These are phyloP conservation scores for Talaromyces thailandensis DNA, from an alignment of 495 filamentous ascomycete species.

Conservation along the genomic window DNA sequence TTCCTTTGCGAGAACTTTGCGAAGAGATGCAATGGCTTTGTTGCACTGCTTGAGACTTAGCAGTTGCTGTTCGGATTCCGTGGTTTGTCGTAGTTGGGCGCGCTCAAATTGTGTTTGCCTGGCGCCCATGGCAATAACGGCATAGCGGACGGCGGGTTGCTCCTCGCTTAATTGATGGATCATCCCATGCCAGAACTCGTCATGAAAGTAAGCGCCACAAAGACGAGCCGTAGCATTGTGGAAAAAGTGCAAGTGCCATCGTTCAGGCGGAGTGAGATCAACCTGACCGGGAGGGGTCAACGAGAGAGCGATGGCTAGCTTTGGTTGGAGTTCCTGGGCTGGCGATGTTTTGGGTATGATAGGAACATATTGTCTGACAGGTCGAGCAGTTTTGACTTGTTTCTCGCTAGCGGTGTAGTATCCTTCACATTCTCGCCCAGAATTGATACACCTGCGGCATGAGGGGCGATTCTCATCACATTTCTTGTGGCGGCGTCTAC, in stretches of 20 bases:
- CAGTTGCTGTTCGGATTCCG: not conserved
- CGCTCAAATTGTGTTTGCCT: not conserved
- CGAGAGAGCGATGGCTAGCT: not conserved
- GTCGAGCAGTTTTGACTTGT: not conserved
- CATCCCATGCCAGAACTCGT: not conserved
- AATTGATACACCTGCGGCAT: conserved; percentile 42
- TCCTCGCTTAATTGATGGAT: not conserved
- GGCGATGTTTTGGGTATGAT: not conserved
- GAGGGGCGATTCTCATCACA: conserved; percentile 50
- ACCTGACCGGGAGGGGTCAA: not conserved
- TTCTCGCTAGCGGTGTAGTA: not conserved
- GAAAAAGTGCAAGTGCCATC: not conserved
- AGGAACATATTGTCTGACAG: not conserved
- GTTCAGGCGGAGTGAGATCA: not conserved
- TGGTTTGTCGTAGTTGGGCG: not conserved
- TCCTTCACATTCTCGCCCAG: conserved; percentile 32
- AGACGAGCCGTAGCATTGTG: not conserved
- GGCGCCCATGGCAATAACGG: not conserved
- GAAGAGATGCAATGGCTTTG: conserved; percentile 25
- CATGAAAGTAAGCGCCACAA: not conserved
- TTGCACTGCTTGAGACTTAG: conserved; percentile 39
- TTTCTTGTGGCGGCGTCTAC: conserved; percentile 49
- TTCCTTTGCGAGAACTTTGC: conserved; percentile 11
- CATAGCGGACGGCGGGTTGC: not conserved
- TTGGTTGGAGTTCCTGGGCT: not conserved